Conservation (phyloP, 148 eudicot genomes). For the Dianthus caryophyllus region DNA sequence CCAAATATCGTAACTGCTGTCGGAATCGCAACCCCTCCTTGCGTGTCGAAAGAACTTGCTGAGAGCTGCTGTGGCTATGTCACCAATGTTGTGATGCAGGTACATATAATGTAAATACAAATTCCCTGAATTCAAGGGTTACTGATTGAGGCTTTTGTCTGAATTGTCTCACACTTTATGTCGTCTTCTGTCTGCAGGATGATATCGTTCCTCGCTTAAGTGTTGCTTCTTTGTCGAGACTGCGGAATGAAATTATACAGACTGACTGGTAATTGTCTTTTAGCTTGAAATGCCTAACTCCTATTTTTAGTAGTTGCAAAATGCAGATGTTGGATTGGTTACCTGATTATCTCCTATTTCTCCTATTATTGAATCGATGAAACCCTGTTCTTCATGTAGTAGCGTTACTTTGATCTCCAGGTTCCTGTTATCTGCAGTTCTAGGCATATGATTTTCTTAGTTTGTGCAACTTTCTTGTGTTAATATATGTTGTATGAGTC, state of each 20-base stretch:
- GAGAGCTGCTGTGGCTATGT: slow-evolving; percentile 81
- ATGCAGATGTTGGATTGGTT: background rate
- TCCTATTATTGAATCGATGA: background rate
- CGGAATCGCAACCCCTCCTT: slow-evolving; percentile 82
- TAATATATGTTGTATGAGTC: background rate
- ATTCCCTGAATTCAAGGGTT: background rate
- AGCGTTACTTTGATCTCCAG: background rate
- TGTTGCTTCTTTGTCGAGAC: slow-evolving; percentile 69
- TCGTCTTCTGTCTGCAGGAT: slow-evolving; percentile 51
- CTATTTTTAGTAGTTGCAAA: background rate
- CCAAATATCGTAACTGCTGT: slow-evolving; percentile 76
- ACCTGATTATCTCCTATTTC: background rate
- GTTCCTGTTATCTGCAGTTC: background rate
- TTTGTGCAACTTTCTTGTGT: background rate
- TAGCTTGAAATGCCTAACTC: background rate
- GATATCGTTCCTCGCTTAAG: slow-evolving; percentile 90
- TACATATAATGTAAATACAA: slow-evolving; percentile 17
- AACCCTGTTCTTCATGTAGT: background rate
- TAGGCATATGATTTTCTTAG: background rate
- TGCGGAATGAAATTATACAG: slow-evolving; percentile 87
- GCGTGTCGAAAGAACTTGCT: slow-evolving; percentile 87
- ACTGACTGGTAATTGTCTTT: slow-evolving; percentile 72
- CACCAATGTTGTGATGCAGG: slow-evolving; percentile 88
- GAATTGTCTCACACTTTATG: background rate
- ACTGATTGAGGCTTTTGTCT: background rate